Evolutionary conservation across 1,139 yeast species (phyloP).

Genomic region (Candida sp.): DNA sequence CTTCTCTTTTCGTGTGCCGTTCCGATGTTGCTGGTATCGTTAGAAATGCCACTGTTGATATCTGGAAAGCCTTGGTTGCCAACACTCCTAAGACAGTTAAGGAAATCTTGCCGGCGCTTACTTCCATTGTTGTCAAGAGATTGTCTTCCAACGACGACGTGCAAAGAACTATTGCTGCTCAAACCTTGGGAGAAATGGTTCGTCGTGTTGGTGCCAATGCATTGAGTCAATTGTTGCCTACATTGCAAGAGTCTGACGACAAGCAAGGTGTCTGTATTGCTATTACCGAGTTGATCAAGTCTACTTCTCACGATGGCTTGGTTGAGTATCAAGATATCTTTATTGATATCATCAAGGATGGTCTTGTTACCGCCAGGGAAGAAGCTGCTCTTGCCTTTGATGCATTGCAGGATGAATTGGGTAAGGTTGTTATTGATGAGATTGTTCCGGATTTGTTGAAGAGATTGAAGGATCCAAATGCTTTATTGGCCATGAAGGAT

Average conservation of each 20-base stretch:
- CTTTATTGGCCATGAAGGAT: constrained; percentile 88
- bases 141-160: constrained; percentile 81
- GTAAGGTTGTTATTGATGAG: constrained; percentile 87
- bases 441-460: constrained; percentile 83
- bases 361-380: constrained; percentile 81
- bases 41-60: constrained; percentile 90
- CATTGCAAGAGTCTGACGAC: constrained; percentile 83
- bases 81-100: constrained; percentile 95
- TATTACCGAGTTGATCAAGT: constrained; percentile 79
- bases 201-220: constrained; percentile 95
- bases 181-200: constrained; percentile 93
- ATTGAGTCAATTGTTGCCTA: constrained; percentile 82
- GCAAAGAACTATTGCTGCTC: constrained; percentile 90
- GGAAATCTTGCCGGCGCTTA: constrained; percentile 87
- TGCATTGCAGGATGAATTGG: constrained; percentile 78
- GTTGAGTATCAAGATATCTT: constrained; percentile 69
- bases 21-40: constrained; percentile 90
- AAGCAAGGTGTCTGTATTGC: constrained; percentile 98
- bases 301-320: constrained; percentile 69
- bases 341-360: constrained; percentile 75
- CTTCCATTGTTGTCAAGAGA: constrained; percentile 78
- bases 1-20: constrained; percentile 90
- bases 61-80: constrained; percentile 97
- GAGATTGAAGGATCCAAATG: constrained; percentile 74
- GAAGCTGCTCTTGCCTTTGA: constrained; percentile 95